Evolutionary conservation across 768 basidiomycete genomes (phyloP), one percentile per base, ranked within the genome.

Genomic region (Termitomyces bulborhizus): DNA sequence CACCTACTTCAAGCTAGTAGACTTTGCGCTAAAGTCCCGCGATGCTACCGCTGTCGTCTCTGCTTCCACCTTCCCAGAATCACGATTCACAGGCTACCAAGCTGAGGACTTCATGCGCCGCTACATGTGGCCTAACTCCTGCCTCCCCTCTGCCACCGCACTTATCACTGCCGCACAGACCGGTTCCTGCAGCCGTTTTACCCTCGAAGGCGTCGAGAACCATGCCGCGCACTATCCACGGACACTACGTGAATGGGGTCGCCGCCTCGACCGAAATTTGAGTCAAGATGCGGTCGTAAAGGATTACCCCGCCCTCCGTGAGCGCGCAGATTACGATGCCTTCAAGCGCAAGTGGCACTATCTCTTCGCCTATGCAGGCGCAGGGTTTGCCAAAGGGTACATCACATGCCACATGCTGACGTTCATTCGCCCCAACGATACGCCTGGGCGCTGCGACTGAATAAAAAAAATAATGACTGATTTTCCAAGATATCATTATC

Each of bases 81-180:
- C 80, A 6, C 75, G 86, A 57, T 90, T 80, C 62, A 81, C 81
- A 46, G 73, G 71, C 34, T 89, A 88, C 66, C 88, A 90, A 84
- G 80, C 87, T 15, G 86, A 90, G 65, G 88, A 91, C 66, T 91
- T 91, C 70, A 89, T 89, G 87, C 82, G 88, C 45, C 82, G 83
- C 55, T 91, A 91, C 68, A 91, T 91, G 86, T 91, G 88, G 88
- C 88, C 88, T 16, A 90, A 90, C 65, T 88, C 88, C 1, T 93
- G 90, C 71, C 75, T 95, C 26, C 93, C 93, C 2, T 91, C 88
- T 56, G 87, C 93, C 18, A 89, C 90, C 0, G 83, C 83, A n/a
- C 77, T 93, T 49, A 81, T 91, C 54, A 80, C 83, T 51, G 84
- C 85, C 39, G 85, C 90, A 9, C 80, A 87, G 49, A 70, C 77